phyloP scores from a whole-genome alignment of 1,284 basidiomycete genomes.

The Papiliotrema nemorosa region DNA sequence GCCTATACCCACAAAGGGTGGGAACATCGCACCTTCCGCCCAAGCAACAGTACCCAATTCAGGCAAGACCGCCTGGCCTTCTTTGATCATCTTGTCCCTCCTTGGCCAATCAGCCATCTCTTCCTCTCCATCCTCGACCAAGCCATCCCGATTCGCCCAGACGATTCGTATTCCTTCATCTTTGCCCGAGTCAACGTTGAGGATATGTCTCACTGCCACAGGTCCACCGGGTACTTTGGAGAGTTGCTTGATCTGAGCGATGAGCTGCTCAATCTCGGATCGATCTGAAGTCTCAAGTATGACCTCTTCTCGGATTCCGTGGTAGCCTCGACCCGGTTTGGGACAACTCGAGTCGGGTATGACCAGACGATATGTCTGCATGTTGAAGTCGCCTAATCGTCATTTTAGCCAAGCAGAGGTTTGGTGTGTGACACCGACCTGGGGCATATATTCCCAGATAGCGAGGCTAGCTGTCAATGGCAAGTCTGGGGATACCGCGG shows the following conservation, averaged over 20 bases:
- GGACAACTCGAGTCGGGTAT: conserved; percentile 1
- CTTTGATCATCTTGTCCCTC: conserved; percentile 8
- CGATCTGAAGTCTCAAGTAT: conserved; percentile 9
- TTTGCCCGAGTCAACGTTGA: conserved; percentile 11
- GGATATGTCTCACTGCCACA: conserved; percentile 14
- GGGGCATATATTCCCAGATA: conserved; percentile 8
- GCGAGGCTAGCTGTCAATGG: conserved; percentile 2
- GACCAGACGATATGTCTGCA: conserved; percentile 13
- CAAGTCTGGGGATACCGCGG: background rate
- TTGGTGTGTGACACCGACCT: background rate
- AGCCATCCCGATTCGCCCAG: conserved; percentile 6
- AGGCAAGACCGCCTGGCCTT: conserved; percentile 8
- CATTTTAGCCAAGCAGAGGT: background rate
- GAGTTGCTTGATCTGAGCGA: conserved; percentile 5
- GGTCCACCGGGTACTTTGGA: background rate
- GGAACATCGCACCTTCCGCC: too few relatives aligned
- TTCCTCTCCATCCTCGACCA: conserved; percentile 1
- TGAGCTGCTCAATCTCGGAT: conserved; percentile 8
- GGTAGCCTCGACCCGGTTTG: conserved; percentile 8
- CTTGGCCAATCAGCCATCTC: conserved; percentile 19
- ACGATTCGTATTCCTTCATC: conserved; percentile 18
- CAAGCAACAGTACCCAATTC: background rate
- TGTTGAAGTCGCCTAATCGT: conserved; percentile 9
- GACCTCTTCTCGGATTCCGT: conserved; percentile 14
- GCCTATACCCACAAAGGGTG: too few relatives aligned